Base-by-base conservation (phyloP, 768 basidiomycete species). In the Calvatia gigantea region DNA sequence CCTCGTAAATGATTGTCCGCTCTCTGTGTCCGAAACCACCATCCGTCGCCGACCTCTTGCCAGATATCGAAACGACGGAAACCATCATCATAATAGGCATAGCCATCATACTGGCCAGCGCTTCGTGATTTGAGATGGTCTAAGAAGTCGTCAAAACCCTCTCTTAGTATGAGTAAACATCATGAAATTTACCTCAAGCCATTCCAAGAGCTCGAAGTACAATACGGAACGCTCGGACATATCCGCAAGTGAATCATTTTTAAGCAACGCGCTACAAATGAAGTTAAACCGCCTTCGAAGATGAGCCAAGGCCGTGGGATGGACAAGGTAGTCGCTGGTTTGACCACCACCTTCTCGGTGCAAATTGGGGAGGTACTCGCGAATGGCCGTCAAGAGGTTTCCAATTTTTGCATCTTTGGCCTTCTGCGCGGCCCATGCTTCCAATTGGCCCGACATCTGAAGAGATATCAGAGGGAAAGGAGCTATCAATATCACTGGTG, bases 91-190 rank as follows among this genome's bases (percentile, higher is more conserved):
- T 94, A 65, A 91, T 92, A 5, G 94, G 93, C 92, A 95, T 96
- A 1, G 91, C 93, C 84, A 96, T 91, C 89, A 95, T 94, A 58
- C 89, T 91, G 14, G 92, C 92, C 37, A 97, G 72, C 4, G 92
- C 89, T 75, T 96, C 95, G 59, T 97, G 94, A 61, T 86, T 87
- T 5, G 94, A 95, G 43, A 98, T 89, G 0, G 91, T 93, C 94
- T 97, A 53, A 45, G 35, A 51, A 21, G 38, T 35, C 23, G 28
- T 44, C 14, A 54, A 61, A 50, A 44, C 57, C n/a, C n/a, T n/a
- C n/a, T n/a, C n/a, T n/a, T n/a, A n/a, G n/a, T n/a, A n/a, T n/a
- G n/a, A n/a, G n/a, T n/a, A n/a, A 23, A n/a, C 44, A 33, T 9
- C 38, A 23, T 28, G n/a, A 15, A 51, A 53, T 62, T 63, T 70